A percentile compares a stretch with the other conserved stretches of the same genome.
Conservation (phyloP, 169 alveolate species). For the Babesia bigemina region DNA sequence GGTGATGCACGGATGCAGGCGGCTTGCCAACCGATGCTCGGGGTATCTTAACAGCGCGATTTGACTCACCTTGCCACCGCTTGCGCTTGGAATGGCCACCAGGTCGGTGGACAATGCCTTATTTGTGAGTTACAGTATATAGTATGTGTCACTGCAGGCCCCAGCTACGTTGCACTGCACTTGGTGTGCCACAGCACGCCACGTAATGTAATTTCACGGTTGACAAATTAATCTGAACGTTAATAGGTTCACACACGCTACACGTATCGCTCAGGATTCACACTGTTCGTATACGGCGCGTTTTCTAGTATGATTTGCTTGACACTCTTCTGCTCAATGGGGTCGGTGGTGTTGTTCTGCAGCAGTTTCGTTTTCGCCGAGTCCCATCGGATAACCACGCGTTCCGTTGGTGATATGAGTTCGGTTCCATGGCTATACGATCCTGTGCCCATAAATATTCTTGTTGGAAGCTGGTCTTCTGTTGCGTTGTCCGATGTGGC, state of each 20-base stretch:
- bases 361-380: slow-evolving; percentile 80
- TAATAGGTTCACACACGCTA: neutral
- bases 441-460: slow-evolving; percentile 85
- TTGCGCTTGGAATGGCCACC: too few relatives aligned
- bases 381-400: slow-evolving; percentile 80
- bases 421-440: slow-evolving; percentile 86
- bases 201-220: neutral
- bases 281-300: slow-evolving; percentile 63
- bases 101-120: too few relatives aligned
- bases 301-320: slow-evolving; percentile 32
- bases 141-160: too few relatives aligned
- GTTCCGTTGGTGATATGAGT: slow-evolving; percentile 81
- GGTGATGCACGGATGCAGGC: too few relatives aligned
- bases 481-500: slow-evolving; percentile 59
- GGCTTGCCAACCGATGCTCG: too few relatives aligned
- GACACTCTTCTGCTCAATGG: slow-evolving; percentile 26
- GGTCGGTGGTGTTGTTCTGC: slow-evolving; percentile 61
- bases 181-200: too few relatives aligned
- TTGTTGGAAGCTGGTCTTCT: slow-evolving; percentile 72
- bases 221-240: neutral
- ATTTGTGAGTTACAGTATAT: too few relatives aligned
- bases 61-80: too few relatives aligned
- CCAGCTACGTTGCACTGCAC: too few relatives aligned
- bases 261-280: slow-evolving; percentile 37
- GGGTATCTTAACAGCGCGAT: too few relatives aligned